These are phyloP conservation scores for Entophlyctis luteolus DNA, from an alignment of 192 early-diverging fungal genomes.

Conservation along the genomic window DNA sequence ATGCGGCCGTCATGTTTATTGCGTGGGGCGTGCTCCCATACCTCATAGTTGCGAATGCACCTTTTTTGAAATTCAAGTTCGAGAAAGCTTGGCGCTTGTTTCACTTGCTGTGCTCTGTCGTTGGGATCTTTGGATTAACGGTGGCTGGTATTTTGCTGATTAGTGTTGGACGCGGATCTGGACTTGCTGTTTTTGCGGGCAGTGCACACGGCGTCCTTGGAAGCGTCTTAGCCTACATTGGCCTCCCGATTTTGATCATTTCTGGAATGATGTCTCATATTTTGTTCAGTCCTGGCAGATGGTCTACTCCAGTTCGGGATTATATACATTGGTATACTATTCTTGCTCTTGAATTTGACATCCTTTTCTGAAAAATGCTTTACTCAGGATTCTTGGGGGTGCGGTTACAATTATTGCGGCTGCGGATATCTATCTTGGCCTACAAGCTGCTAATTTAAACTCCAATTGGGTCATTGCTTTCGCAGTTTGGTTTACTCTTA, in stretches of 20 bases:
- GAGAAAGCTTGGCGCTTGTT: slow-evolving; percentile 33
- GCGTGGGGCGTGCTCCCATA: slow-evolving; percentile 32
- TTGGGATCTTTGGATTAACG: slow-evolving; percentile 12
- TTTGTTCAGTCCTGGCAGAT: slow-evolving; percentile 22
- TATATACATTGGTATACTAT: slow-evolving; percentile 39
- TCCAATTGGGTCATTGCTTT: neutral
- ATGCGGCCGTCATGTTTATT: slow-evolving; percentile 32
- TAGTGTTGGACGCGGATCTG: neutral
- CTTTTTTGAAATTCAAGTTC: slow-evolving; percentile 34
- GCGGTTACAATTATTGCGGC: neutral
- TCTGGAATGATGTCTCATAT: slow-evolving; percentile 28
- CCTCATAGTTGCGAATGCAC: slow-evolving; percentile 33
- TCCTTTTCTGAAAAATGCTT: too few species aligned
- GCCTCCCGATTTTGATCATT: slow-evolving; percentile 24
- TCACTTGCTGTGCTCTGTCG: slow-evolving; percentile 23
- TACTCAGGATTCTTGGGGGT: too few species aligned
- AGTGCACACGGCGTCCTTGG: slow-evolving; percentile 8
- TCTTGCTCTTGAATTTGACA: too few species aligned
- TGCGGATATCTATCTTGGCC: neutral
- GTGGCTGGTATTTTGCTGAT: slow-evolving; percentile 27
- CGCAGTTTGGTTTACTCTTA: neutral
- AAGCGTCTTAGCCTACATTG: neutral
- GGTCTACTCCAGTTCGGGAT: slow-evolving; percentile 37
- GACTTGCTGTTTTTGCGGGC: slow-evolving; percentile 4
- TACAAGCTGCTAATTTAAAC: neutral